Base-by-base conservation (phyloP, 306 rosid species). In the Parietaria judaica region DNA sequence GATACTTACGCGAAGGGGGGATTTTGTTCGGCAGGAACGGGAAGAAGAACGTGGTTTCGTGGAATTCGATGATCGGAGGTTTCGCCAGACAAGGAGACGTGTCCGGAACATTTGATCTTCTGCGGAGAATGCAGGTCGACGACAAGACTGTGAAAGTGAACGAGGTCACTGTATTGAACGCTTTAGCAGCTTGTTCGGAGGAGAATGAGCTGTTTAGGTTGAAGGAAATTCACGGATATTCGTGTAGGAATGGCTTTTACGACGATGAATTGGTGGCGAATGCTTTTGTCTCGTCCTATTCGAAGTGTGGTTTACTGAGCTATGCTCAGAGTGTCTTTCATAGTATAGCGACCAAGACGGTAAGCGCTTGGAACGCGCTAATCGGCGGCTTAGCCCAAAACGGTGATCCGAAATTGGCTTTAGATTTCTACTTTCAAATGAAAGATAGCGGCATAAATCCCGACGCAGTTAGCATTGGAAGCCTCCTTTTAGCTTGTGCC, bases 311-410 rank as follows among this genome's bases (percentile, higher is more conserved):
- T 66, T 79, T 74, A 0, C 52, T 83, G 70, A 57, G 37, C 56
- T 80, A 53, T 38, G 90, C 97, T 31, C 83, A 80, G 66, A 66
- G 50, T 39, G 88, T 84, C 14, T 90, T 90, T 37, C 51, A 11
- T 71, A 76, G 74, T 47, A 80, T 84, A 64, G 65, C 68, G 65
- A 58, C n/a, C 0, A 84, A 77, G 77, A 75, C 88, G 4, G 90
- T 80, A 53, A 80, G 81, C 79, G 77, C 95, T 52, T 90, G 95
- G 94, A 90, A 90, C 58, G 95, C 97, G 11, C 36, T 90, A 56
- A 84, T 84, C 48, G 85, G 90, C 1, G 88, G 80, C 17, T 71
- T 45, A 64, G 86, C 83, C 0, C 95, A 84, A 72, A 90, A 90
- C 74, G 94, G 94, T 48, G 78, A 80, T 75, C 88, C 95, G 31